These are phyloP conservation scores for Monilinia laxa DNA, from an alignment of 2,329 filamentous ascomycete species.

Conservation along the genomic window DNA sequence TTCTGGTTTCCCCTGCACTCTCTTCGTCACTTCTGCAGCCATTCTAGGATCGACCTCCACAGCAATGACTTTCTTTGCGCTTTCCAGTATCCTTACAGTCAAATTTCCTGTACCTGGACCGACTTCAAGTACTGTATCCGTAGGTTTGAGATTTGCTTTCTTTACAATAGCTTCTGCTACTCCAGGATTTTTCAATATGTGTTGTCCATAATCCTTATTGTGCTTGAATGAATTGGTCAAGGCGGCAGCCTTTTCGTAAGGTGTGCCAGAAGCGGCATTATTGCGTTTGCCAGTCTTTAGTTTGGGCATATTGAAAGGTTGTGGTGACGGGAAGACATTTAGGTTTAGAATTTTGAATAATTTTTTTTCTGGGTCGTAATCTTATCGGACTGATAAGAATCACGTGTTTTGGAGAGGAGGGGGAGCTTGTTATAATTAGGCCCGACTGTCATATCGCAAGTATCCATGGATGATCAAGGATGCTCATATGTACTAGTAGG, in stretches of 20 bases:
- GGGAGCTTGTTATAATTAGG: too few species aligned
- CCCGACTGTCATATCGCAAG: too few species aligned
- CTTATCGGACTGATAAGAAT: slow-evolving; percentile 7
- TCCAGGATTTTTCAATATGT: slow-evolving; percentile 90
- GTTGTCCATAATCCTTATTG: slow-evolving; percentile 59
- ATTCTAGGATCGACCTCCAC: slow-evolving; percentile 95
- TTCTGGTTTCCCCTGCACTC: slow-evolving; percentile 84
- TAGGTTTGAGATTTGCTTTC: slow-evolving; percentile 88
- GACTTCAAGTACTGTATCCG: slow-evolving; percentile 86
- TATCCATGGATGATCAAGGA: too few species aligned
- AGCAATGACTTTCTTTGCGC: slow-evolving; percentile 76
- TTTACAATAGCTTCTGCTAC: slow-evolving; percentile 79
- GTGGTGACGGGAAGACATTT: slow-evolving; percentile 10
- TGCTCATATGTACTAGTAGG: too few species aligned
- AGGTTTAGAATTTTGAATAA: slow-evolving; percentile 7
- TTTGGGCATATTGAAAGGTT: slow-evolving; percentile 38
- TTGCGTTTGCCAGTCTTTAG: slow-evolving; percentile 40
- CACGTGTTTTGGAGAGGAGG: background rate
- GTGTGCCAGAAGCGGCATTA: slow-evolving; percentile 37
- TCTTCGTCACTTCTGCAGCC: slow-evolving; percentile 85
- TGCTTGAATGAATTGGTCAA: slow-evolving; percentile 84
- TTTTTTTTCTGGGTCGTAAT: slow-evolving; percentile 5
- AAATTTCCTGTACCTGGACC: slow-evolving; percentile 88
- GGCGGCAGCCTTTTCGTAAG: slow-evolving; percentile 37
- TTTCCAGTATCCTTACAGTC: slow-evolving; percentile 84